Conservation (phyloP, 2,329 filamentous ascomycete genomes). For the Didymella glomerata region DNA sequence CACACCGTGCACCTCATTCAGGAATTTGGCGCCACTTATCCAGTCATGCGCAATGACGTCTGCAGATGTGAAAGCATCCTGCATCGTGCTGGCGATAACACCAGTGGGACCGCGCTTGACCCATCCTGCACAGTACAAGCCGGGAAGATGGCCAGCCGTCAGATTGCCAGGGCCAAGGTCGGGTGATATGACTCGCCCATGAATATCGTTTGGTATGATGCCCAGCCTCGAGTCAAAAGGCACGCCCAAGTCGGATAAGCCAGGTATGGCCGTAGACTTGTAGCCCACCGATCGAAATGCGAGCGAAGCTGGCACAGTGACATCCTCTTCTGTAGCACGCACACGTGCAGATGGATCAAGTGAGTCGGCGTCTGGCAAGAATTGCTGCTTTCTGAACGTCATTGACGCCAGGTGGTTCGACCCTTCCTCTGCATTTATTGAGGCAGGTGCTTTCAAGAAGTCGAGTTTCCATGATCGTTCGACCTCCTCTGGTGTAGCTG, state of each 20-base stretch:
- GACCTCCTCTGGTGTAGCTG: slow-evolving; percentile 58
- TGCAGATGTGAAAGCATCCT: slow-evolving; percentile 88
- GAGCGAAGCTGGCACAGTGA: slow-evolving; percentile 69
- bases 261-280: slow-evolving; percentile 78
- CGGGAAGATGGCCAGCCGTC: slow-evolving; percentile 65
- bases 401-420: slow-evolving; percentile 67
- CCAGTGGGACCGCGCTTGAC: slow-evolving; percentile 94
- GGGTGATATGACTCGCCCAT: slow-evolving; percentile 72
- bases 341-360: slow-evolving; percentile 63
- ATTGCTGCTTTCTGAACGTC: slow-evolving; percentile 67
- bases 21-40: slow-evolving; percentile 58
- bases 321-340: slow-evolving; percentile 54
- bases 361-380: slow-evolving; percentile 49
- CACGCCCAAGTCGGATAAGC: slow-evolving; percentile 76
- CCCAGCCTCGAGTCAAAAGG: slow-evolving; percentile 79
- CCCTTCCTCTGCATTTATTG: slow-evolving; percentile 63
- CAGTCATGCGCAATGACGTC: slow-evolving; percentile 86
- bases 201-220: slow-evolving; percentile 81
- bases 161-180: slow-evolving; percentile 49
- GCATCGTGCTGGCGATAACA: slow-evolving; percentile 95
- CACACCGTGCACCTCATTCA: slow-evolving; percentile 53
- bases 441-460: slow-evolving; percentile 80
- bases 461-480: slow-evolving; percentile 82
- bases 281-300: slow-evolving; percentile 97
- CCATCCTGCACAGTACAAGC: slow-evolving; percentile 94